Evolutionary conservation across 208 protist genomes (phyloP), one percentile per base, ranked within the genome.

Genomic region (Crithidia bombi): DNA sequence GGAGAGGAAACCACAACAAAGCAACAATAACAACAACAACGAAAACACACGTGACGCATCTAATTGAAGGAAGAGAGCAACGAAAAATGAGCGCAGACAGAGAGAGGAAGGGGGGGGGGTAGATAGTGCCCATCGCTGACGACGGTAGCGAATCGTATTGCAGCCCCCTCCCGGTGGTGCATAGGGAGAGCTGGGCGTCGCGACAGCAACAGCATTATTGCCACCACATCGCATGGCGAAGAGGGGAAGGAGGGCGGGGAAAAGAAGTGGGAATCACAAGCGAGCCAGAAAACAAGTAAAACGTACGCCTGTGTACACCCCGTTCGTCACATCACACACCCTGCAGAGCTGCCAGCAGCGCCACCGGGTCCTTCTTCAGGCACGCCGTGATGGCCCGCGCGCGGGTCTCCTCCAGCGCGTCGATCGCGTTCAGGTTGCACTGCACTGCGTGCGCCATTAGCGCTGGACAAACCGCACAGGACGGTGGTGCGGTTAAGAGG

Each of bases 381-480:
- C 86, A 92, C 30, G 86, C 86, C 32, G 77, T 74, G 14, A 92
- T 71, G 17, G 83, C 86, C n/a, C 65, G 43, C 26, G 52, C 44
- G 2, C 86, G 67, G 15, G 61, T 49, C 21, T 69, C 46, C 58
- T 89, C 83, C 43, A 92, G 36, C 43, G 38, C 35, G 12, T 78
- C 71, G 55, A 89, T 85, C 9, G 73, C 68, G 19, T 71, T 56
- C 28, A 85, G 66, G 43, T 86, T 89, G 32, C 82, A 57, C 54
- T 81, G 72, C 0, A 92, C 33, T 3, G 79, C 81, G 41, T 73
- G 54, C 7, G 81, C 59, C 30, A 89, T 75, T 21, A 89, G 30
- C 3, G 73, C 30, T 15, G 81, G 80, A 23, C 86, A 92, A 5
- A 71, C 43, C 1, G 54, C 39, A 66, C 86, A 91, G 14, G 36